Conservation (phyloP, 768 basidiomycete genomes). For the Termitomyces sp. region DNA sequence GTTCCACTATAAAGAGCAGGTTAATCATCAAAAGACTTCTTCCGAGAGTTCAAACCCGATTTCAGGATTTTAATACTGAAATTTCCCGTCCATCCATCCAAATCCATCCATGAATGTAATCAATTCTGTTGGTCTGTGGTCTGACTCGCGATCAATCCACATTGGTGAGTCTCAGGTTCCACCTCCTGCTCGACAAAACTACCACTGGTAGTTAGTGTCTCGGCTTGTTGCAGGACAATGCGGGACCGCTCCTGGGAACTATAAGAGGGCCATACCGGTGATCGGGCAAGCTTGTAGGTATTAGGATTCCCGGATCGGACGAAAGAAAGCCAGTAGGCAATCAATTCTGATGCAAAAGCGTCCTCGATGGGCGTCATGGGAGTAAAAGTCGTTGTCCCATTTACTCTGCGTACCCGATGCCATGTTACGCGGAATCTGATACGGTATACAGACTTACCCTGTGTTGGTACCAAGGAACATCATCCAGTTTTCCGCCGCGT, state of each 20-base stretch:
- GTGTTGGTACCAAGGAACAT: conserved; percentile 59
- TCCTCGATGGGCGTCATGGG: conserved; percentile 35
- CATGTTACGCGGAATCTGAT: neutral
- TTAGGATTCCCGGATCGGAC: conserved; percentile 54
- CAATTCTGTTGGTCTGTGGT: conserved; percentile 9
- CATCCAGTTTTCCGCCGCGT: conserved; percentile 65
- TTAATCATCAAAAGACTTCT: neutral
- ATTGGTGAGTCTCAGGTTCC: conserved; percentile 29
- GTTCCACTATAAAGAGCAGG: neutral
- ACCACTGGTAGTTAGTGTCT: conserved; percentile 27
- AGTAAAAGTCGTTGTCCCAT: conserved; percentile 10
- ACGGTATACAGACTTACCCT: conserved; percentile 33
- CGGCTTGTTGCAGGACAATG: conserved; percentile 41
- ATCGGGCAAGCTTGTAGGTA: conserved; percentile 43
- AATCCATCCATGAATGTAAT: neutral
- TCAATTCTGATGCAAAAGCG: conserved; percentile 53
- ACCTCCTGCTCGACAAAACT: conserved; percentile 37
- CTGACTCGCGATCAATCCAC: conserved; percentile 18
- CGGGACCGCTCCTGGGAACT: conserved; percentile 22
- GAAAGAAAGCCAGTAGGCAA: conserved; percentile 65
- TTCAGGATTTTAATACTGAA: neutral
- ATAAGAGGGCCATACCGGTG: conserved; percentile 46
- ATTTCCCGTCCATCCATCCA: neutral
- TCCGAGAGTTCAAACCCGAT: neutral
- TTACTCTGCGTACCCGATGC: conserved; percentile 5